Percentiles rank a stretch among this genome's conserved stretches.
phyloP scores from a whole-genome alignment of 768 basidiomycete genomes.

The Boletus vermiculosoides region DNA sequence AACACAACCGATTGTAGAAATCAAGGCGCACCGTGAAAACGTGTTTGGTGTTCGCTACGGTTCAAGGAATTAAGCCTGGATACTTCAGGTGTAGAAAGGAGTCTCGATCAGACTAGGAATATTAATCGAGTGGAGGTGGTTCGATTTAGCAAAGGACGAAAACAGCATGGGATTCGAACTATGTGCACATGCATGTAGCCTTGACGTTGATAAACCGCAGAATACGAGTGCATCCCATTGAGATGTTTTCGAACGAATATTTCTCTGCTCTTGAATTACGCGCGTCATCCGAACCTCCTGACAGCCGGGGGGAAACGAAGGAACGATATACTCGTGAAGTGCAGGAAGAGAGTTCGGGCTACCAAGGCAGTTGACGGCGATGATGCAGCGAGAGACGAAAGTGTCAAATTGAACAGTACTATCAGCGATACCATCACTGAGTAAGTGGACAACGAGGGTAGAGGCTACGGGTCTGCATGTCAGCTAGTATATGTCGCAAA shows the following conservation, averaged over 20 bases:
- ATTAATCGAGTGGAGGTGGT: not conserved
- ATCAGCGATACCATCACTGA: too few relatives aligned
- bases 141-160: not conserved
- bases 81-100: too few relatives aligned
- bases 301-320: too few relatives aligned
- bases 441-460: too few relatives aligned
- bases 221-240: not conserved
- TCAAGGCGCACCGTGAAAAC: conserved; percentile 63
- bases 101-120: not conserved
- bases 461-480: too few relatives aligned
- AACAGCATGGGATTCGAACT: not conserved
- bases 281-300: not conserved
- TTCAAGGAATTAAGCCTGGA: not conserved
- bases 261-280: not conserved
- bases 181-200: not conserved
- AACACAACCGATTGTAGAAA: conserved; percentile 44
- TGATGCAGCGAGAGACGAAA: too few relatives aligned
- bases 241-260: not conserved
- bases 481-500: too few relatives aligned
- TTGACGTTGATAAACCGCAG: not conserved
- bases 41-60: conserved; percentile 32
- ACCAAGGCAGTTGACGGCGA: too few relatives aligned
- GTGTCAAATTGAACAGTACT: too few relatives aligned
- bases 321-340: not conserved
- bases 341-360: not conserved